These are phyloP conservation scores for Penicillium roqueforti DNA, from an alignment of 495 filamentous ascomycete genomes.

Conservation along the genomic window DNA sequence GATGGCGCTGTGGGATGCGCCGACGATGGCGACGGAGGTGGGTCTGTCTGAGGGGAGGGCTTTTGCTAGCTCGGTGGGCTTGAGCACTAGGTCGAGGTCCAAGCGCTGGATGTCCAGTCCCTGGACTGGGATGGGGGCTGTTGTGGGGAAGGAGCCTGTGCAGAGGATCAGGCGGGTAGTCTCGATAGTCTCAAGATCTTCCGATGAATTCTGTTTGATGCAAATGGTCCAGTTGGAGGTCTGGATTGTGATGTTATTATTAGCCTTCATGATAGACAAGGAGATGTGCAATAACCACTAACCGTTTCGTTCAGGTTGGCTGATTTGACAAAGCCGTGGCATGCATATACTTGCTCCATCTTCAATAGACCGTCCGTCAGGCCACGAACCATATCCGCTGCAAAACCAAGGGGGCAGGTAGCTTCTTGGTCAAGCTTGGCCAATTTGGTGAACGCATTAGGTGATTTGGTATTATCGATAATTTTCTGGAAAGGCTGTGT, in stretches of 20 bases:
- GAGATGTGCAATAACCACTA: slow-evolving; percentile 9
- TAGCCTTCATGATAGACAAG: slow-evolving; percentile 2
- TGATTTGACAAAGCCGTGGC: slow-evolving; percentile 39
- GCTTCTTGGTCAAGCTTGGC: slow-evolving; percentile 50
- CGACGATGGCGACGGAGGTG: slow-evolving; percentile 50
- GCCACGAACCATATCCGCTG: slow-evolving; percentile 49
- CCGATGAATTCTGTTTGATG: slow-evolving; percentile 28
- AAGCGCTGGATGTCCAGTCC: slow-evolving; percentile 34
- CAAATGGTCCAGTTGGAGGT: slow-evolving; percentile 43
- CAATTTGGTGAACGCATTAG: slow-evolving; percentile 51
- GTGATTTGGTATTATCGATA: slow-evolving; percentile 39
- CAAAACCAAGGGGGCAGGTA: slow-evolving; percentile 50
- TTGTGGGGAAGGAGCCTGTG: slow-evolving; percentile 52
- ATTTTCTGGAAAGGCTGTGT: slow-evolving; percentile 47
- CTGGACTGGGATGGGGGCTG: slow-evolving; percentile 36
- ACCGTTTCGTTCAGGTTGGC: slow-evolving; percentile 35
- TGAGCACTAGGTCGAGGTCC: slow-evolving; percentile 53
- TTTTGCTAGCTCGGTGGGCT: slow-evolving; percentile 47
- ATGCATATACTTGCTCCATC: slow-evolving; percentile 41
- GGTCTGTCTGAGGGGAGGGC: slow-evolving; percentile 34
- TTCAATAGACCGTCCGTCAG: slow-evolving; percentile 48
- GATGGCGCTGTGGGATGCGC: slow-evolving; percentile 59
- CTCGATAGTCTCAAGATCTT: slow-evolving; percentile 31
- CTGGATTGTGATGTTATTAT: slow-evolving; percentile 7
- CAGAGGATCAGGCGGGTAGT: slow-evolving; percentile 51